Base-by-base conservation (phyloP, 2,329 filamentous ascomycete genomes). In the Curvularia lunata region DNA sequence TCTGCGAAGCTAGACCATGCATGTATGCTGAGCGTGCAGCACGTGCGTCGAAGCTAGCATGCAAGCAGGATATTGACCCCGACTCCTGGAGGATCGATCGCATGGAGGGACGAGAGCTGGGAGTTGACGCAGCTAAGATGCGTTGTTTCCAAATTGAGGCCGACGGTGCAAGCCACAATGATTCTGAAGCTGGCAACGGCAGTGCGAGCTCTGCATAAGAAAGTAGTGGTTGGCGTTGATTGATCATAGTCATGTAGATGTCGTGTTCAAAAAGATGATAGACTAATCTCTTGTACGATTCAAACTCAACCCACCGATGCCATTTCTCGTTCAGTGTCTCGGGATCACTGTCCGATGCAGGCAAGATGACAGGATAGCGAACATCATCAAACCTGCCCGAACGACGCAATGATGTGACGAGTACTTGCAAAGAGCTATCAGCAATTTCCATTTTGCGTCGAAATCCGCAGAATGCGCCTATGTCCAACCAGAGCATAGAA, bases 121-220 rank as follows among this genome's bases (percentile, higher is more conserved):
- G 45, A 25, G 7, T 37, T 18, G 7, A n/a, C 56, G 21, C 30
- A 28, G 28, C 37, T 12, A 45, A 73, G 59, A 64, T 79, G 4
- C 88, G 76, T 61, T 77, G 71, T 68, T 88, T 88, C 88, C 89
- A 91, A 61, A 86, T 83, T 27, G 78, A 72, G 1, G 88, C 86
- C 0, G 82, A 83, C 23, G 82, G 81, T 3, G 88, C 88, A 46
- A 85, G 82, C 88, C 89, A 91, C 1, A 91, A 71, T 5, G 84
- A 80, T 53, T 82, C 80, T 1, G 84, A 80, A 49, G 84, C 84
- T 0, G 89, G 89, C 0, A 91, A 74, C 1, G 87, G 86, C 1
- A 90, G 76, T 1, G 84, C 85, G 18, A 91, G 73, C 67, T 91
- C 89, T 1, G 86, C 82, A 67, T 89, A 91, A 0, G 87, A 89